Evolutionary conservation across 257 asterid species (phyloP).

Genomic region (Anisodus tanguticus): DNA sequence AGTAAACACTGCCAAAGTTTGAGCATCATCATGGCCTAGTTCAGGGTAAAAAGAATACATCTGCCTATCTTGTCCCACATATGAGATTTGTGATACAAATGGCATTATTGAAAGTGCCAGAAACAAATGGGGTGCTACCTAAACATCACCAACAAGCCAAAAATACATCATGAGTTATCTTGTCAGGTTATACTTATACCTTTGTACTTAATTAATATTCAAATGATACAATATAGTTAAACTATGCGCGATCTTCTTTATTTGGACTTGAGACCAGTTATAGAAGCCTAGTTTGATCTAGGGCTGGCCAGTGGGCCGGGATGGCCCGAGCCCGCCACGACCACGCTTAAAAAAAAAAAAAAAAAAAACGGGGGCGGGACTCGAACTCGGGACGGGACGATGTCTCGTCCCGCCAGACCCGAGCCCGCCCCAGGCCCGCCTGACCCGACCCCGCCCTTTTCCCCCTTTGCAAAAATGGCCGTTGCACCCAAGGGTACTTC

Average conservation of each 20-base stretch:
- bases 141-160: slow-evolving; percentile 1
- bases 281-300: neutral
- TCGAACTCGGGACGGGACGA: too few relatives aligned
- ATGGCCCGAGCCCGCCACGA: too few relatives aligned
- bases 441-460: too few relatives aligned
- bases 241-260: neutral
- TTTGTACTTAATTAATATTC: neutral
- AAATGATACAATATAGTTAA: neutral
- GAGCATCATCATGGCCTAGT: slow-evolving; percentile 1
- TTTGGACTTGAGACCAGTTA: neutral
- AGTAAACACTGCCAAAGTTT: slow-evolving; percentile 27
- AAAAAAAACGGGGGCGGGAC: too few relatives aligned
- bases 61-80: slow-evolving; percentile 36
- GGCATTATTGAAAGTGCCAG: slow-evolving; percentile 37
- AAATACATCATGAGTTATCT: neutral
- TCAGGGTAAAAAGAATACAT: slow-evolving; percentile 30
- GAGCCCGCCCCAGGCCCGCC: too few relatives aligned
- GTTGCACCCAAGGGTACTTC: too few relatives aligned
- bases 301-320: too few relatives aligned
- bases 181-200: neutral
- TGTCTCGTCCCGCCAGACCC: too few relatives aligned
- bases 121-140: slow-evolving; percentile 41
- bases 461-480: too few relatives aligned
- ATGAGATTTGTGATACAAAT: slow-evolving; percentile 34
- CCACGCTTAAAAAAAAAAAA: too few relatives aligned